phyloP scores from a whole-genome alignment of 2,329 filamentous ascomycete genomes.

The Beauveria brongniartii region DNA sequence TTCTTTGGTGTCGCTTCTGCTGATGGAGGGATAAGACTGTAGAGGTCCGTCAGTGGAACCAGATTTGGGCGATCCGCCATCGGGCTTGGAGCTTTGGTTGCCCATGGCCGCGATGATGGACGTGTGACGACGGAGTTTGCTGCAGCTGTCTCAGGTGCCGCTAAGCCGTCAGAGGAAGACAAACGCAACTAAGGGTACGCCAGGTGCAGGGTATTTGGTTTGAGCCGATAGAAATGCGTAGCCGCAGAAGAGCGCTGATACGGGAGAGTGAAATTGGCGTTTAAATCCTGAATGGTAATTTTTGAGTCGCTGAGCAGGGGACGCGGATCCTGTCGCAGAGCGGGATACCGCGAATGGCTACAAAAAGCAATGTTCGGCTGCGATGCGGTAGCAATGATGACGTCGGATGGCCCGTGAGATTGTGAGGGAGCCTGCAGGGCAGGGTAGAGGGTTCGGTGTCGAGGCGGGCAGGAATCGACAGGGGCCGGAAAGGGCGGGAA shows the following conservation, averaged over 20 bases:
- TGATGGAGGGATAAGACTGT: constrained; percentile 85
- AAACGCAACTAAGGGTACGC: constrained; percentile 7
- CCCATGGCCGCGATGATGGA: constrained; percentile 47
- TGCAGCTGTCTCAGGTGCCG: constrained; percentile 22
- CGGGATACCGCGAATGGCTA: not conserved
- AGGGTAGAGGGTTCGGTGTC: constrained; percentile 6
- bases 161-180: constrained; percentile 18
- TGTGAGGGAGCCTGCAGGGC: constrained; percentile 2
- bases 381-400: constrained; percentile 9
- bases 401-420: constrained; percentile 5
- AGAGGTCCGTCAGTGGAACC: constrained; percentile 41
- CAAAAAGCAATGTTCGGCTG: constrained; percentile 5
- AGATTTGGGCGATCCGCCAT: constrained; percentile 38
- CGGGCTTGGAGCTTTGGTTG: constrained; percentile 62
- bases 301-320: not conserved
- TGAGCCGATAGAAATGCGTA: not conserved
- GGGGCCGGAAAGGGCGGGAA: constrained; percentile 7
- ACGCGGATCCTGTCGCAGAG: not conserved
- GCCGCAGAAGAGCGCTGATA: not conserved
- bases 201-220: constrained; percentile 8
- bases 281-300: not conserved
- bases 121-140: constrained; percentile 9
- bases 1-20: constrained; percentile 86
- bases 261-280: not conserved
- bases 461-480: constrained; percentile 8